These are phyloP conservation scores for Thalassia testudinum DNA, from an alignment of 116 monocot genomes.

Conservation along the genomic window DNA sequence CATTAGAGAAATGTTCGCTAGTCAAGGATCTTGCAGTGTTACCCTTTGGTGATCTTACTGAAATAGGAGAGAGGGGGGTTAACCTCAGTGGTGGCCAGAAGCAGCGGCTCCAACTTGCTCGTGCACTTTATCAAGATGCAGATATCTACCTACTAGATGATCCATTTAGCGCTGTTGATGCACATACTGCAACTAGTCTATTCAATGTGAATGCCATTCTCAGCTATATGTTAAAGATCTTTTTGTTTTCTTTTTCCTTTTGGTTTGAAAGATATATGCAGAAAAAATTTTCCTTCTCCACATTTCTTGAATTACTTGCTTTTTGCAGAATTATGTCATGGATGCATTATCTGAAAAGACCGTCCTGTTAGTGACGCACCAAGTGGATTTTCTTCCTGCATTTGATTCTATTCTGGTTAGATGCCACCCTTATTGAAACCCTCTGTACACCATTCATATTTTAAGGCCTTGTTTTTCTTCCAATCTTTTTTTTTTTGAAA, in stretches of 20 bases:
- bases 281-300: no score
- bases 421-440: no score
- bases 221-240: no score
- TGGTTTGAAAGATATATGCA: background rate
- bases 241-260: background rate
- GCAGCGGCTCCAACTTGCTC: slow-evolving; percentile 83
- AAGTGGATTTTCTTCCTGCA: slow-evolving; percentile 77
- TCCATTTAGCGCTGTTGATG: slow-evolving; percentile 93
- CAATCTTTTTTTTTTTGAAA: no score
- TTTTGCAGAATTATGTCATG: slow-evolving; percentile 55
- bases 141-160: slow-evolving; percentile 86
- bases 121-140: slow-evolving; percentile 79
- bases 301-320: no score
- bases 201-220: slow-evolving; percentile 43
- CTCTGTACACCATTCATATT: no score
- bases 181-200: slow-evolving; percentile 67
- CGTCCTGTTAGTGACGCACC: slow-evolving; percentile 75
- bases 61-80: slow-evolving; percentile 87
- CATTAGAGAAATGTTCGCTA: slow-evolving; percentile 64
- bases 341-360: slow-evolving; percentile 54
- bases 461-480: no score
- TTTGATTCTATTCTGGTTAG: slow-evolving; percentile 62
- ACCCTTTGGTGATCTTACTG: slow-evolving; percentile 70
- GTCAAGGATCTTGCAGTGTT: slow-evolving; percentile 64
- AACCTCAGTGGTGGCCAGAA: slow-evolving; percentile 95